Base-by-base conservation (phyloP, 306 rosid species). In the Cucumis melo region DNA sequence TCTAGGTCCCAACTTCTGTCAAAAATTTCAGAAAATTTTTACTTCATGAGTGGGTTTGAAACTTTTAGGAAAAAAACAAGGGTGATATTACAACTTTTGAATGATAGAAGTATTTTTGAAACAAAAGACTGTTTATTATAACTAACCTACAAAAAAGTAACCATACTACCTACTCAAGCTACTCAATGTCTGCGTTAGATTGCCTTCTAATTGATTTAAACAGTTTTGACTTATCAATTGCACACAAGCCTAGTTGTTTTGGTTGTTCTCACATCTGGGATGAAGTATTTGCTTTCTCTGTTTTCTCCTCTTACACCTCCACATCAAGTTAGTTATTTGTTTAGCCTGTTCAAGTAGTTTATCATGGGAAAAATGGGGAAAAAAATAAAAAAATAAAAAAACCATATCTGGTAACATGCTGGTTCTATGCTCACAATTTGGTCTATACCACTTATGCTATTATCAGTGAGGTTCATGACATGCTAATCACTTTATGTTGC, bases 401-500 rank as follows among this genome's bases (percentile, higher is more conserved):
- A 3, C 7, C n/a, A 5, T 5, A 14, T 51, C 8, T 8, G 20
- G 20, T 41, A 51, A 65, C 27, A 16, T 10, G 15, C 38, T 63
- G 70, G 19, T 4, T n/a, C 3, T 34, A 17, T 10, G 13, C 41
- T 63, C 70, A 63, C 34, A 63, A 63, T 63, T 34, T 63, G 14
- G 8, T 13, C 70, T n/a, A 17, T n/a, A 11, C 53, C 17, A 1
- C n/a, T 38, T 65, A 65, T 34, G 27, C 23, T 10, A 19, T 9
- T 34, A 44, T 65, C 27, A 39, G 2, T 10, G 48, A 36, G 50
- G 8, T 66, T 67, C 13, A 10, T 6, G 1, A 42, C 6, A 13
- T 42, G 74, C 24, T 11, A 39, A 44, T 67, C 36, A 64, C 72
- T 11, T 46, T 82, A 10, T 64, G 32, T 79, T 84, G 81, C 86